Evolutionary conservation across 1,284 basidiomycete species (phyloP), one percentile per base, ranked within the genome.

Genomic region (Hemileia vastatrix): DNA sequence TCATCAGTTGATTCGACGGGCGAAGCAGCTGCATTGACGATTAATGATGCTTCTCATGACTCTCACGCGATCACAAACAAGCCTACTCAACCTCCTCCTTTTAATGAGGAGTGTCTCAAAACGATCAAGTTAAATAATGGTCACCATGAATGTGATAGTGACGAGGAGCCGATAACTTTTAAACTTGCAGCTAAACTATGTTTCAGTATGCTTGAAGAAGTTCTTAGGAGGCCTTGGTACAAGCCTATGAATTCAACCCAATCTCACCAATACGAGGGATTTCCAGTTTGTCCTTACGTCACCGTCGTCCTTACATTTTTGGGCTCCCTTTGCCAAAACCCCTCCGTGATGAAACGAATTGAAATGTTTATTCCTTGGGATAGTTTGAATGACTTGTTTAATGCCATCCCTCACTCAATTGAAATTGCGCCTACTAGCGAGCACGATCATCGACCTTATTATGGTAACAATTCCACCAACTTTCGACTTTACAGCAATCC

Each of bases 291-390:
- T 45, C 89, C 93, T 0, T 97, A 95, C 76, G 82, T 95, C 58
- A 84, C 88, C 0, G 79, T 90, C 66, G 74, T 95, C 50, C 80
- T 95, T 48, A 96, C 93, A 0, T 96, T 96, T 79, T 79, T 97
- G 13, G 80, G 85, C 0, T 90, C 88, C 0, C 74, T 90, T 33
- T 77, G 85, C 62, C 86, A 86, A 67, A 83, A 88, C 62, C 72
- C 82, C 0, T 78, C 80, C 4, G 83, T 84, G 0, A 80, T 85
- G 27, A 75, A 79, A 0, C 76, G 85, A 2, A 76, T 96, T 15
- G 86, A 90, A 72, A 83, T 86, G 5, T 80, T 81, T 50, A 79
- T 99, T 3, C 93, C 94, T 0, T 98, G 94, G 95, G 79, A 82
- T 4, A 81, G 83, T 31, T 79, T 97, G 32, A 31, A 45, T 6